Base-by-base conservation (phyloP, 2,329 filamentous ascomycete genomes). In the Exserohilum rostratum region DNA sequence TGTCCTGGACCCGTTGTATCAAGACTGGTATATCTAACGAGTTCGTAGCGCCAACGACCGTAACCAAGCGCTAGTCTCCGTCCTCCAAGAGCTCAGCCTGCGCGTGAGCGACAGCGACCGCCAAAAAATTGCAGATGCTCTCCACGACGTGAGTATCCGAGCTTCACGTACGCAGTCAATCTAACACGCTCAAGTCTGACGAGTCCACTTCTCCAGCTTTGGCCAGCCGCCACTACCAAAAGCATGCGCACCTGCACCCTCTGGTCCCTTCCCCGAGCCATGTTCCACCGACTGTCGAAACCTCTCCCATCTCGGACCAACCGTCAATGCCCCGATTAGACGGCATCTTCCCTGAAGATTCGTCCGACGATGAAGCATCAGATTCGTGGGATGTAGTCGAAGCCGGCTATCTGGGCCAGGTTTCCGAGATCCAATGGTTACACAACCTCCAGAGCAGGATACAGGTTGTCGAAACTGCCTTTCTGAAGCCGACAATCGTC, bases 341-440 rank as follows among this genome's bases (percentile, higher is more conserved):
- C 15, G 44, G 33, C 12, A 18, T 42, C 3, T 33, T 43, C 30
- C 31, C 48, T 2, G 39, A 40, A 18, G 47, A 50, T 27, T 47
- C 46, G 12, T 38, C 11, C 1, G 37, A 55, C 5, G 51, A 45
- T 29, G 25, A 44, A 17, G 38, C 15, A 10, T 17, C 37, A 18
- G 33, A 45, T 2, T n/a, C n/a, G 6, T 22, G 17, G 7, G 20
- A 31, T 29, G 15, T 55, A 25, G 43, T 47, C 11, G 53, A 55
- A 52, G 53, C 48, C 7, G 53, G 53, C 2, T 55, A 42, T 18
- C 15, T 61, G 10, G 62, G 62, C 5, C 54, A 60, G 29, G 62
- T 58, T 13, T 69, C 64, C 1, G 65, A 67, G 42, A 53, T 64
- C 2, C 59, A 62, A 25, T 66, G 65, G 65, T 46, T 66, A 4